Conservation (phyloP, 2,329 filamentous ascomycete species). For the Fusarium camptoceras region DNA sequence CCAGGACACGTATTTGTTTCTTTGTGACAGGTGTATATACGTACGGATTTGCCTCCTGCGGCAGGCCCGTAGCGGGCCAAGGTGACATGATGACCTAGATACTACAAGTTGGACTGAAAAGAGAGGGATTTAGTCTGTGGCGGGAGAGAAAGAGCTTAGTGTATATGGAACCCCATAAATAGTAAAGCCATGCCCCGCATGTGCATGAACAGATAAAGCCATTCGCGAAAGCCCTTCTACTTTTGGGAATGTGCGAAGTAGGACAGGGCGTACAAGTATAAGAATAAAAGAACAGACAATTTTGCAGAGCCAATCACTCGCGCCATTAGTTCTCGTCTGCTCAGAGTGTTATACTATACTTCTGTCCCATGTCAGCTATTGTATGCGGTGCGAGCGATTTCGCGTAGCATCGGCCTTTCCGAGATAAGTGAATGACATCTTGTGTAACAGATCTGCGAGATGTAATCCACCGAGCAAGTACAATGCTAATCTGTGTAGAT, state of each 20-base stretch:
- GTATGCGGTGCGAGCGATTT: too few relatives aligned
- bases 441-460: too few relatives aligned
- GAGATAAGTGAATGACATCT: fast-evolving
- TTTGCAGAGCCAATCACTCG: too few relatives aligned
- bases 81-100: fast-evolving
- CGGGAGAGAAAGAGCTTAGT: fast-evolving
- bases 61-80: fast-evolving
- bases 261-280: neutral
- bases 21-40: neutral
- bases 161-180: neutral
- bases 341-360: too few relatives aligned
- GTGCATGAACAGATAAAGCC: neutral
- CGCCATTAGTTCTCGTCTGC: too few relatives aligned
- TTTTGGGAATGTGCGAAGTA: neutral
- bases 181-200: neutral
- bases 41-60: fast-evolving
- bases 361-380: too few relatives aligned
- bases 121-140: neutral
- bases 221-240: neutral
- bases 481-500: too few relatives aligned
- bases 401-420: too few relatives aligned
- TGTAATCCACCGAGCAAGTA: too few relatives aligned
- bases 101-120: fast-evolving
- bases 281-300: too few relatives aligned
- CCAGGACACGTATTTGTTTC: neutral